Base-by-base conservation (phyloP, 768 basidiomycete species). In the Fibroporia radiculosa region DNA sequence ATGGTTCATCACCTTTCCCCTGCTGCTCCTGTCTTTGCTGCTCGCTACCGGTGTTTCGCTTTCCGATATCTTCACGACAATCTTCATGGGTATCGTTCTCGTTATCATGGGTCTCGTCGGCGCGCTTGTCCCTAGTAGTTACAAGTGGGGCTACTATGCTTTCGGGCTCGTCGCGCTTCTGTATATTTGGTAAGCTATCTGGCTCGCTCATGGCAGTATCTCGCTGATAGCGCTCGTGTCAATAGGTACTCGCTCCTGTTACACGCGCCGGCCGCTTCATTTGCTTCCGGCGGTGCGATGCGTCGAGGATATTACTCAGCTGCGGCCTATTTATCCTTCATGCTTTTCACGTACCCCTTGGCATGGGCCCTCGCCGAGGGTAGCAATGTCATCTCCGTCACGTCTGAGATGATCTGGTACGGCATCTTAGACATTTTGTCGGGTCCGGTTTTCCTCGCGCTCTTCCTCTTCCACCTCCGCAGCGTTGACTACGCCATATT, bases 351-450 rank as follows among this genome's bases (percentile, higher is more conserved):
- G 24, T 80, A 81, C 60, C 75, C 79, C 7, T 66, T 81, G 47
- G 67, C 66, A 25, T 80, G 78, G 79, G 78, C 68, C 43, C 57
- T 71, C 33, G 66, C 67, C n/a, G 78, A 79, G 44, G 77, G 77
- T 26, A 63, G 64, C 3, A 73, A 78, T 57, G 63, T 63, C 28
- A 73, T 82, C 54, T 58, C 67, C 1, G 68, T 73, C 24, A 66
- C 69, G 38, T 58, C 63, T 16, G 78, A 80, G 60, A 78, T 78
- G 75, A 59, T 75, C 33, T 73, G 67, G 54, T 78, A 79, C 56
- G 73, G 75, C 42, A 64, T 79, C 42, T 65, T 72, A 39, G 70
- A 72, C 49, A 42, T 72, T 24, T 8, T 70, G 42, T 56, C 67
- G 4, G 69, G 61, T 1, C 71, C 70, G 1, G 23, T 70, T 28